Percentiles rank a stretch among this genome's conserved stretches.
Evolutionary conservation across 495 filamentous ascomycete genomes (phyloP).

Genomic region (Podospora sp.): DNA sequence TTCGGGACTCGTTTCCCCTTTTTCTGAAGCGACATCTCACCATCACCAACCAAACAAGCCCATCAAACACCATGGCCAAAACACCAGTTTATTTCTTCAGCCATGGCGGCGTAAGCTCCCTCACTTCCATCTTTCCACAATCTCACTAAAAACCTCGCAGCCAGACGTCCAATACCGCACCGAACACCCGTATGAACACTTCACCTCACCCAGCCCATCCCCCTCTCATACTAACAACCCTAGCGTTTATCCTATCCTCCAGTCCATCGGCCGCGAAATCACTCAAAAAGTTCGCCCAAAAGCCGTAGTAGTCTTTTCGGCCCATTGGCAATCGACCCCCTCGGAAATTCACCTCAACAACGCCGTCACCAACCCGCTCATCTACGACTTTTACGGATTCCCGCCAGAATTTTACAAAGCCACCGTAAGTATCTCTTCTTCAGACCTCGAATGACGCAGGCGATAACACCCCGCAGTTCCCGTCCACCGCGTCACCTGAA

Average conservation of each 20-base stretch:
- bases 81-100: constrained; percentile 78
- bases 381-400: constrained; percentile 89
- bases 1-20: constrained; percentile 12
- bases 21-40: constrained; percentile 14
- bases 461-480: constrained; percentile 50
- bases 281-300: constrained; percentile 76
- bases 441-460: not conserved
- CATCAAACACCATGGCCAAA: constrained; percentile 30
- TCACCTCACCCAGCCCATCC: not conserved
- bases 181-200: constrained; percentile 56
- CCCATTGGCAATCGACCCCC: constrained; percentile 73
- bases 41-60: constrained; percentile 20
- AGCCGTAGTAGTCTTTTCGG: constrained; percentile 84
- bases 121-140: not conserved
- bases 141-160: constrained; percentile 40
- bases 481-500: constrained; percentile 65
- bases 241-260: constrained; percentile 65
- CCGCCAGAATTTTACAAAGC: constrained; percentile 62
- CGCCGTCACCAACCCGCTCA: constrained; percentile 67
- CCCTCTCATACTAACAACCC: not conserved
- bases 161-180: constrained; percentile 75
- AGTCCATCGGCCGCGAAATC: constrained; percentile 73
- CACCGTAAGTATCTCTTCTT: constrained; percentile 30
- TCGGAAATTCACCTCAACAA: constrained; percentile 72
- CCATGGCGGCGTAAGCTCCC: constrained; percentile 69